A percentile compares a stretch with the other conserved stretches of the same genome.
Conservation (phyloP, 805 yeast genomes). For the Yamadazyma nakazawae region DNA sequence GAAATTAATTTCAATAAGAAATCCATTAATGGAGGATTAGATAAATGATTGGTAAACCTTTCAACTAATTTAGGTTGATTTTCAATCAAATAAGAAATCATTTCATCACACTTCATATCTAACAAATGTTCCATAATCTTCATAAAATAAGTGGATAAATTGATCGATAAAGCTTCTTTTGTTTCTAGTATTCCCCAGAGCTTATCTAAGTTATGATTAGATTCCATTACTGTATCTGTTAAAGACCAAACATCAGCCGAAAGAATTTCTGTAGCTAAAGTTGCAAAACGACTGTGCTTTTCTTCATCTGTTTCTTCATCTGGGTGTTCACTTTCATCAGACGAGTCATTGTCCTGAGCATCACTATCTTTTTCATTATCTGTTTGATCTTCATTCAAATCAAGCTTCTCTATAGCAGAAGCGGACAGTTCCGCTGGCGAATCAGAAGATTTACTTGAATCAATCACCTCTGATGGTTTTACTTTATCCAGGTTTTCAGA, state of each 20-base stretch:
- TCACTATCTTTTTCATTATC: conserved; percentile 19
- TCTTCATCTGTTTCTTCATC: conserved; percentile 32
- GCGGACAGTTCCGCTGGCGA: background rate
- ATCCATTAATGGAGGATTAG: conserved; percentile 47
- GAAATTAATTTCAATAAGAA: conserved; percentile 41
- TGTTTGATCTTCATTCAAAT: conserved; percentile 23
- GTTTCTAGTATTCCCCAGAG: conserved; percentile 80
- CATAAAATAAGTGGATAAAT: conserved; percentile 83
- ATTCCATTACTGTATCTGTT: conserved; percentile 84
- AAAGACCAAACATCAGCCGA: conserved; percentile 93
- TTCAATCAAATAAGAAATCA: conserved; percentile 42
- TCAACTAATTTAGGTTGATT: conserved; percentile 40
- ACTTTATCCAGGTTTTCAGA: background rate
- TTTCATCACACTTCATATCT: conserved; percentile 48
- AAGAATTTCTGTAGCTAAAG: conserved; percentile 77
- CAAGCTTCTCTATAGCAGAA: background rate
- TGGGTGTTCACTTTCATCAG: conserved; percentile 18
- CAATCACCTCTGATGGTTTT: background rate
- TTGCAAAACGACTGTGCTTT: conserved; percentile 32
- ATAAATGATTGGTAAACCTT: conserved; percentile 41
- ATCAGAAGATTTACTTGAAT: background rate
- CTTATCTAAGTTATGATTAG: conserved; percentile 56
- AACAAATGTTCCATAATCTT: conserved; percentile 72
- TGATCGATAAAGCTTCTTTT: conserved; percentile 64
- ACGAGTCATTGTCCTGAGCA: conserved; percentile 12